Evolutionary conservation across 331 rosid genomes (phyloP), one percentile per base, ranked within the genome.

Genomic region (Acacia concinna): DNA sequence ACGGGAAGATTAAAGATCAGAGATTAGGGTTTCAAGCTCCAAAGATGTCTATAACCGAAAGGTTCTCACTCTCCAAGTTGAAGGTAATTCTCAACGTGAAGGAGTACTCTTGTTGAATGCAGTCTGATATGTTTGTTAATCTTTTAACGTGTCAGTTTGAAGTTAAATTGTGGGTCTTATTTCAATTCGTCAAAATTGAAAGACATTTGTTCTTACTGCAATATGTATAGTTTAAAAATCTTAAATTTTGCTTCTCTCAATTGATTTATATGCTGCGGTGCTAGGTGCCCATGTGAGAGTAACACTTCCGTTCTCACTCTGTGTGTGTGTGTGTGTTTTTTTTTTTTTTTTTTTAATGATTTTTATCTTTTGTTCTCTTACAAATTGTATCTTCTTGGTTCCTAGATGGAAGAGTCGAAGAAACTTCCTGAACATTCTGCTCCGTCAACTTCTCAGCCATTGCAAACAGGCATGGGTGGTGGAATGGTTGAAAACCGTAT

Each of bases 331-430:
- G n/a, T n/a, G n/a, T n/a, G n/a, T n/a, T n/a, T n/a, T n/a, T n/a
- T n/a, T n/a, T n/a, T n/a, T n/a, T n/a, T n/a, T 60, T 18, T 12
- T 28, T 69, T 2, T 9, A 8, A 56, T 70, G 32, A 20, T 46
- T 46, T 59, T 28, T 28, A n/a, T 67, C 73, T 32, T 52, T 68
- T 34, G 4, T 35, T 54, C 18, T 47, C 64, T 32, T 25, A 20
- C 30, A 23, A 31, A 6, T 65, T 43, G 41, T 75, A 28, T 18
- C 60, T 17, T 47, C 71, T 60, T 60, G 40, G 64, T 73, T 80
- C 71, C 63, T 80, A 90, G 95, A 90, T 90, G 92, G 92, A 90
- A 78, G 95, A 90, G 65, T 67, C 91, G 64, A 90, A 84, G 85
- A 88, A 88, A 69, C 85, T 68, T 65, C 37, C 82, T 23, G 83